Evolutionary conservation across 2,329 filamentous ascomycete genomes (phyloP).

Genomic region (Fusarium denticulatum): DNA sequence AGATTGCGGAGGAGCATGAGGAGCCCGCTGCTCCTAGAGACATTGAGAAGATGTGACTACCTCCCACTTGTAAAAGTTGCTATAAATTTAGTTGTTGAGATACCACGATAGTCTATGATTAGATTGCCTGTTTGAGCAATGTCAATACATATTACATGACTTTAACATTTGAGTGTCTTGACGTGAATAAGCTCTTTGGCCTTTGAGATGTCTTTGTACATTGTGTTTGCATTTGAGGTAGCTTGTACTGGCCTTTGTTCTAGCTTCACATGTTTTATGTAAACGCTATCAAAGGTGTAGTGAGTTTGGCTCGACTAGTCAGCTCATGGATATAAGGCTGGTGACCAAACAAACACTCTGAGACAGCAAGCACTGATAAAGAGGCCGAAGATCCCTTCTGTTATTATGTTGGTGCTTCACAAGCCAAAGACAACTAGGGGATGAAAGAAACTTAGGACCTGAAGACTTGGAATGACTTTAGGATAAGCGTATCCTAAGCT

Average conservation of each 20-base stretch:
- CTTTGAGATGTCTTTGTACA: background rate
- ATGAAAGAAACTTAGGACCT: too few relatives aligned
- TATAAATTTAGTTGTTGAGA: constrained; percentile 27
- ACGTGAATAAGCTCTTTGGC: background rate
- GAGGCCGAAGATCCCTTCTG: rapidly evolving
- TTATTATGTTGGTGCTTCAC: background rate
- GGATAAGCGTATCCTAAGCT: too few relatives aligned
- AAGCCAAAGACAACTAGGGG: rapidly evolving
- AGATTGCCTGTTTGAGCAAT: constrained; percentile 3
- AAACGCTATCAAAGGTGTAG: background rate
- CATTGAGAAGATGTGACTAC: constrained; percentile 31
- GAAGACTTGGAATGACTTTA: too few relatives aligned
- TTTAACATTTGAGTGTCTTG: background rate
- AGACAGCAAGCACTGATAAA: background rate
- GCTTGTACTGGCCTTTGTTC: background rate
- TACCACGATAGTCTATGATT: constrained; percentile 22
- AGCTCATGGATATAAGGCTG: background rate
- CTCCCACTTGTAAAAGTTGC: constrained; percentile 11
- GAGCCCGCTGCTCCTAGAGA: constrained; percentile 26
- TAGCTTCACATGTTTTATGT: rapidly evolving
- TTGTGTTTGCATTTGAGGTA: rapidly evolving
- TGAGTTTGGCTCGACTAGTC: background rate
- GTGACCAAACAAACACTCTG: rapidly evolving
- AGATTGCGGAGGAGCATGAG: constrained; percentile 34
- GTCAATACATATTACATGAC: background rate